Conservation (phyloP, 208 protist species). For the Crithidia acanthocephali region DNA sequence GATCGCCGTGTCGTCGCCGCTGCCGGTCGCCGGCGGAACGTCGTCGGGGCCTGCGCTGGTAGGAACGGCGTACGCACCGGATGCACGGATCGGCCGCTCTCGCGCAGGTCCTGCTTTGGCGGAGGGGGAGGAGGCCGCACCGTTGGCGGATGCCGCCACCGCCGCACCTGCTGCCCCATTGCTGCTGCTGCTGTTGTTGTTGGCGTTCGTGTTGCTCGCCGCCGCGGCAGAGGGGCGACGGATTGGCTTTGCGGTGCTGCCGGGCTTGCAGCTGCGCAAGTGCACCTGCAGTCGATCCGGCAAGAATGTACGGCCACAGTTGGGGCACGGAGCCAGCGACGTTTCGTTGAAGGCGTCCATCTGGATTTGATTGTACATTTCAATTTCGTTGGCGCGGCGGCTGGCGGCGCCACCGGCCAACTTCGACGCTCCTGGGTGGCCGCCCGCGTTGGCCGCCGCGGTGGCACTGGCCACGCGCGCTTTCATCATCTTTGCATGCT, state of each 20-base stretch:
- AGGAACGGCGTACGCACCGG: conserved; percentile 23
- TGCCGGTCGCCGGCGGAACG: conserved; percentile 14
- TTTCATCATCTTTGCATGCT: conserved; percentile 65
- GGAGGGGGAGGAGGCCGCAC: not conserved
- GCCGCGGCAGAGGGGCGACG: conserved; percentile 40
- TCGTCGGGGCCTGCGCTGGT: conserved; percentile 19
- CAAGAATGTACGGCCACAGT: conserved; percentile 92
- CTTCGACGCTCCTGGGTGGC: conserved; percentile 1
- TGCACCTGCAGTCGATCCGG: conserved; percentile 91
- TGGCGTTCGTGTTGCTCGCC: not conserved
- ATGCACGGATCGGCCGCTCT: conserved; percentile 24
- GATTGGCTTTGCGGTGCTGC: conserved; percentile 37
- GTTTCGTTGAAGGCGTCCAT: conserved; percentile 78
- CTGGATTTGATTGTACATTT: conserved; percentile 83
- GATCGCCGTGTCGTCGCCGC: conserved; percentile 1
- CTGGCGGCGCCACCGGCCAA: conserved; percentile 1
- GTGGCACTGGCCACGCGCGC: conserved; percentile 12
- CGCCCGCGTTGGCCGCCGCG: conserved; percentile 5
- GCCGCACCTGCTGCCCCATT: not conserved
- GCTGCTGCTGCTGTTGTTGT: conserved; percentile 13
- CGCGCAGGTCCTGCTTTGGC: not conserved
- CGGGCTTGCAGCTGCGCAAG: conserved; percentile 86
- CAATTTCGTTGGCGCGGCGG: conserved; percentile 43
- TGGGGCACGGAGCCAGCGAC: conserved; percentile 74
- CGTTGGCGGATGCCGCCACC: not conserved